Conservation (phyloP, 148 eudicot species). For the Linanthus parryae region DNA sequence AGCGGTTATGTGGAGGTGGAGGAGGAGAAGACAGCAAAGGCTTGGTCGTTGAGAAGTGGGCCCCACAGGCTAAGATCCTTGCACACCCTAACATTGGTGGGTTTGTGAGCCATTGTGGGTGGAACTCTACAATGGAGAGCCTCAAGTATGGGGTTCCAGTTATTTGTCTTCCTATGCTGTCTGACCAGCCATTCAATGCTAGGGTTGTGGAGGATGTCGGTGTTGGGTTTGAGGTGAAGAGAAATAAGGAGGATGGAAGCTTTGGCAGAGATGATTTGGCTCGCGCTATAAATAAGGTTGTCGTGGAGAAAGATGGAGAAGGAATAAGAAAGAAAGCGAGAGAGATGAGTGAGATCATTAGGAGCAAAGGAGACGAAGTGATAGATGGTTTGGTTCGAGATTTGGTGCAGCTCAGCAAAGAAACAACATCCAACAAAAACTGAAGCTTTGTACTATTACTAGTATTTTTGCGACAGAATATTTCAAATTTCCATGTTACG, state of each 20-base stretch:
- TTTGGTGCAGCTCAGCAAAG: background rate
- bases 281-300: background rate
- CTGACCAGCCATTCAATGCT: slow-evolving; percentile 8
- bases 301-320: background rate
- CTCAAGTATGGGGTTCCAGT: slow-evolving; percentile 1
- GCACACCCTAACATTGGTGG: slow-evolving; percentile 1
- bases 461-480: too few species aligned
- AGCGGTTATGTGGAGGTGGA: background rate
- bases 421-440: too few species aligned
- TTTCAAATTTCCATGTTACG: too few species aligned
- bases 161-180: slow-evolving; percentile 2
- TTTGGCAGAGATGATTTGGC: background rate
- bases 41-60: slow-evolving; percentile 3
- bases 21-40: too few species aligned
- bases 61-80: slow-evolving; percentile 6
- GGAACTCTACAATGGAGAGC: slow-evolving; percentile 4
- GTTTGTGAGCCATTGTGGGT: slow-evolving; percentile 5
- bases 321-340: background rate
- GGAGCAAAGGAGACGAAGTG: background rate
- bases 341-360: slow-evolving; percentile 3
- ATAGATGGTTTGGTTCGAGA: background rate
- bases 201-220: slow-evolving; percentile 1
- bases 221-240: background rate
- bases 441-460: too few species aligned
- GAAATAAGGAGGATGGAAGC: slow-evolving; percentile 3